These are phyloP conservation scores for Glycine tomentella DNA, from an alignment of 306 rosid species.

Conservation along the genomic window DNA sequence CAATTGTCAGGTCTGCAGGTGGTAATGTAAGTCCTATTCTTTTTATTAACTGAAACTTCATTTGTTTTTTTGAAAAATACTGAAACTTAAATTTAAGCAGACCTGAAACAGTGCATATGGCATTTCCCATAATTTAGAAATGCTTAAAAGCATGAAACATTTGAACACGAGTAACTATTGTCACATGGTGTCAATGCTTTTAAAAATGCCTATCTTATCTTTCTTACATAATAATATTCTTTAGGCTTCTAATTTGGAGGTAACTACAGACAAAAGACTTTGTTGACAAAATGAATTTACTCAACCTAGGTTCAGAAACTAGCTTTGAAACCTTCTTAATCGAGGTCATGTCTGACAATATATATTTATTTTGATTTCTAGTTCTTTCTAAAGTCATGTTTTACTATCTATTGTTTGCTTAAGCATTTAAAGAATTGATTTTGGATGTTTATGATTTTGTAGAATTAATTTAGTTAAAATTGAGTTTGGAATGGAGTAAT, in stretches of 20 bases:
- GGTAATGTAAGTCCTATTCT: constrained; percentile 72
- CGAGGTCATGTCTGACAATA: too few relatives aligned
- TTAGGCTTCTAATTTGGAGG: too few relatives aligned
- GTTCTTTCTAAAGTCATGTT: too few relatives aligned
- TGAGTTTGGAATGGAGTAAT: background rate
- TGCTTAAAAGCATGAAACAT: constrained; percentile 24
- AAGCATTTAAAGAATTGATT: background rate
- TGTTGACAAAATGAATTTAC: too few relatives aligned
- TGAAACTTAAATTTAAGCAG: constrained; percentile 30
- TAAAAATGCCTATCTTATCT: background rate
- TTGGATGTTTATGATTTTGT: background rate
- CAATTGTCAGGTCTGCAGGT: constrained; percentile 82
- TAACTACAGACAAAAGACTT: too few relatives aligned
- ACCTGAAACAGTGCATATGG: constrained; percentile 1
- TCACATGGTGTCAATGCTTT: background rate
- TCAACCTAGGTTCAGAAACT: too few relatives aligned
- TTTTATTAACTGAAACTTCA: background rate
- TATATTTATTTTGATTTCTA: too few relatives aligned
- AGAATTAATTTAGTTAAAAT: background rate
- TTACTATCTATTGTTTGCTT: too few relatives aligned
- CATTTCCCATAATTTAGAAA: constrained; percentile 4
- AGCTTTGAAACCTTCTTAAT: too few relatives aligned
- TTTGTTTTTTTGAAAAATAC: too few relatives aligned
- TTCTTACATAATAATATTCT: background rate
- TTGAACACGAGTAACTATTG: background rate